Evolutionary conservation across 1,139 yeast species (phyloP).

Genomic region (Tardiomyces digboiensis): DNA sequence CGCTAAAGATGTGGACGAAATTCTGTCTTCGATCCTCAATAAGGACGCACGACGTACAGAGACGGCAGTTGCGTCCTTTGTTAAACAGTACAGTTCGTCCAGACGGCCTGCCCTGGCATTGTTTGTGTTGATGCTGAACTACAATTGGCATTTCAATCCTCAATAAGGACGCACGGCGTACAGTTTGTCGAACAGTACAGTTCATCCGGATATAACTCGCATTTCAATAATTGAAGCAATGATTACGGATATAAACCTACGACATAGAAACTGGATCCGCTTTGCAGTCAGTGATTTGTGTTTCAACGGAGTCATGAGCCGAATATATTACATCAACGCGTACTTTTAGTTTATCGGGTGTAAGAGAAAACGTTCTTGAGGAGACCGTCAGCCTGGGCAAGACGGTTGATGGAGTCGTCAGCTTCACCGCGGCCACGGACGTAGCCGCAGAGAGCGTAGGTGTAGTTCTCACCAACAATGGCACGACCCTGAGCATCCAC

Average conservation of each 20-base stretch:
- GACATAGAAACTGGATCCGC: no score
- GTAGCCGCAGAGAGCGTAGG: slow-evolving; percentile 97
- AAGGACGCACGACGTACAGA: not conserved
- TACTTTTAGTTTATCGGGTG: slow-evolving; percentile 67
- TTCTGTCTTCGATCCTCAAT: not conserved
- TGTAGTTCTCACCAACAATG: slow-evolving; percentile 82
- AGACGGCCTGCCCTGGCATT: not conserved
- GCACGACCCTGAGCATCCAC: slow-evolving; percentile 96
- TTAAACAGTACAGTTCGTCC: not conserved
- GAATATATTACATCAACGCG: not conserved
- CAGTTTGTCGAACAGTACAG: not conserved
- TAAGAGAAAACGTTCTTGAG: slow-evolving; percentile 98
- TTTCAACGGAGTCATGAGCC: slow-evolving; percentile 1
- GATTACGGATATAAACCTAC: no score
- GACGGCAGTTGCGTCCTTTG: not conserved
- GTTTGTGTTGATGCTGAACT: not conserved
- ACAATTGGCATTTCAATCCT: not conserved
- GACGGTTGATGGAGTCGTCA: slow-evolving; percentile 99
- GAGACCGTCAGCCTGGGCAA: slow-evolving; percentile 98
- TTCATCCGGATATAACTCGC: not conserved
- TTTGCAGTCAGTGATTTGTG: no score
- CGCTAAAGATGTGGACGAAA: not conserved
- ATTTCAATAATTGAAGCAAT: no score
- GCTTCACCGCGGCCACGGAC: slow-evolving; percentile 90
- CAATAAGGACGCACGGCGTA: not conserved